These are phyloP conservation scores for Prunus salicina DNA, from an alignment of 306 rosid species.

Conservation along the genomic window DNA sequence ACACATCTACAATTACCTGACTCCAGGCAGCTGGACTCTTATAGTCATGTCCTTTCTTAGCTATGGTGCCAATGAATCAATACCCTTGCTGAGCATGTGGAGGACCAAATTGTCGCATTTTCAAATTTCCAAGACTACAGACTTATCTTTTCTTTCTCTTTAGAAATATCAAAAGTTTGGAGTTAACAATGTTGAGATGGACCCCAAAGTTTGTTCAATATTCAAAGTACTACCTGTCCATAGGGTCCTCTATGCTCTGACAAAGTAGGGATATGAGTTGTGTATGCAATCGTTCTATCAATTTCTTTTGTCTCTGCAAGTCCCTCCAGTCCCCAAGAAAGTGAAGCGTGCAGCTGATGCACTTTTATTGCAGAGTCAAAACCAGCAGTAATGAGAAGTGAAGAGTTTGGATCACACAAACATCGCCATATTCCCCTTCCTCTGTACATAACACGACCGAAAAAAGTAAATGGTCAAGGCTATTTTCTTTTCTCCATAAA, in stretches of 20 bases:
- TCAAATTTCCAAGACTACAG: not conserved
- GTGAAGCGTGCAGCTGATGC: slow-evolving; percentile 51
- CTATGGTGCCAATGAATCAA: not conserved
- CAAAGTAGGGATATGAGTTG: slow-evolving; percentile 55
- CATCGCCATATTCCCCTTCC: slow-evolving; percentile 98
- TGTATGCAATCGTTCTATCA: slow-evolving; percentile 42
- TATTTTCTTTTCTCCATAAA: not conserved
- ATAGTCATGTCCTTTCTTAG: not conserved
- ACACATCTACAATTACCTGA: not conserved
- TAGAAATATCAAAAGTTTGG: not conserved
- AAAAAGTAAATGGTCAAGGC: slow-evolving; percentile 20
- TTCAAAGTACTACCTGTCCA: slow-evolving; percentile 62
- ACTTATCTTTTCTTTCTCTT: not conserved
- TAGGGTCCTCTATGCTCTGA: slow-evolving; percentile 47
- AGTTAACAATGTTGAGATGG: not conserved
- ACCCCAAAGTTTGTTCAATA: slow-evolving; percentile 6
- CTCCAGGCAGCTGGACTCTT: not conserved
- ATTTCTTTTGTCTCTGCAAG: slow-evolving; percentile 28
- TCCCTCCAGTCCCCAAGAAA: slow-evolving; percentile 35
- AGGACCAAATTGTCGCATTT: not conserved
- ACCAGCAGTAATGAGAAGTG: slow-evolving; percentile 85
- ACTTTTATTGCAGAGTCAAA: slow-evolving; percentile 92
- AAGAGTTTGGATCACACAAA: slow-evolving; percentile 66
- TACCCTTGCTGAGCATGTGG: not conserved
- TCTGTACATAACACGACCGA: slow-evolving; percentile 33